These are phyloP conservation scores for Didymella arachidicola DNA, from an alignment of 2,329 filamentous ascomycete genomes.

Conservation along the genomic window DNA sequence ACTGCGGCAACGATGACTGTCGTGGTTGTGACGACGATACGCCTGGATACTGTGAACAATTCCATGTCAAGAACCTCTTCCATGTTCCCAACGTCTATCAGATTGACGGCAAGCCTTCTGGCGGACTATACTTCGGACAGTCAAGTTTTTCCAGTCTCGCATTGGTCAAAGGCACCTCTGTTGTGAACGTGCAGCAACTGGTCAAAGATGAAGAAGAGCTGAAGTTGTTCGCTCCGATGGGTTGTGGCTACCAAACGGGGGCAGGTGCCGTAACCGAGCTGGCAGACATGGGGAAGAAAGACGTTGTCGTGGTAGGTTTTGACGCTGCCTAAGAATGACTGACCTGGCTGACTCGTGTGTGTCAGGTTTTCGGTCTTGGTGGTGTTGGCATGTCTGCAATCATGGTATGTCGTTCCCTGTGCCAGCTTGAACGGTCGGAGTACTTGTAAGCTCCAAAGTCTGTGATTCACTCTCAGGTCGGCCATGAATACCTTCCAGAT, in stretches of 20 bases:
- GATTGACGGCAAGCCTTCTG: slow-evolving; percentile 32
- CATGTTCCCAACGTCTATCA: slow-evolving; percentile 38
- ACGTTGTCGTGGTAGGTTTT: slow-evolving; percentile 51
- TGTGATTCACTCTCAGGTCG: not conserved
- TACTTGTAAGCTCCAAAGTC: too few relatives aligned
- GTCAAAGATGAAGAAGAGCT: slow-evolving; percentile 52
- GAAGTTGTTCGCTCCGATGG: slow-evolving; percentile 55
- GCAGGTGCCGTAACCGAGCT: slow-evolving; percentile 53
- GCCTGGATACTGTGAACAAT: slow-evolving; percentile 59
- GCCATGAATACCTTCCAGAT: not conserved
- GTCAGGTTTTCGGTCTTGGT: slow-evolving; percentile 51
- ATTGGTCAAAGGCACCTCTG: slow-evolving; percentile 51
- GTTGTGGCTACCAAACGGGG: slow-evolving; percentile 59
- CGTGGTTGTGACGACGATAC: slow-evolving; percentile 57
- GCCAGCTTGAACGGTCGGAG: not conserved
- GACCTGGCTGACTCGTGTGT: not conserved
- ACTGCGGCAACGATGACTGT: slow-evolving; percentile 56
- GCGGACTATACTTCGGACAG: slow-evolving; percentile 58
- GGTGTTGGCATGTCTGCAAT: slow-evolving; percentile 58
- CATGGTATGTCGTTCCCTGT: slow-evolving; percentile 40
- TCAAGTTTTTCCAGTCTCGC: slow-evolving; percentile 54
- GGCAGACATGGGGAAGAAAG: slow-evolving; percentile 43
- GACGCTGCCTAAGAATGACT: too few relatives aligned
- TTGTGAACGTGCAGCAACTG: slow-evolving; percentile 54
- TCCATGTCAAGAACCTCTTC: slow-evolving; percentile 57